Evolutionary conservation across 2,329 filamentous ascomycete species (phyloP), one percentile per base, ranked within the genome.

Genomic region (Colletotrichum falcatum): DNA sequence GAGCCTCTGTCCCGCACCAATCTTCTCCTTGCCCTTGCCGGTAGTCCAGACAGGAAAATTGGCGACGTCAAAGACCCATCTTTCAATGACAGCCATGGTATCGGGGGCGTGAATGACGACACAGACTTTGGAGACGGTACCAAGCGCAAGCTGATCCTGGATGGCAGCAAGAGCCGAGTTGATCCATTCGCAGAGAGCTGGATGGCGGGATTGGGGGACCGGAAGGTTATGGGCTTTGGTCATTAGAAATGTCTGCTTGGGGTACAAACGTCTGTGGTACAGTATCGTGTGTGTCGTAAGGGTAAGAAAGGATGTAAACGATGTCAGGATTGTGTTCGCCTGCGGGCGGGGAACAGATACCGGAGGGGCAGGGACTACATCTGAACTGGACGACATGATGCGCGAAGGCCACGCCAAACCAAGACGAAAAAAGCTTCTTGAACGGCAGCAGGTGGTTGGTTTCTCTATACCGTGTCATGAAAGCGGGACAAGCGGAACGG

Each of bases 241-340:
- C 51, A 91, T 89, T 68, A 95, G 88, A 82, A 97, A 98, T 44
- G 94, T 93, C 35, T 88, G 82, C 59, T 83, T 81, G 0, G 95
- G 94, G 80, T 98, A 98, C 77, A 97, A 89, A 70, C 82, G 81
- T 75, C 95, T 92, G 77, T 96, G 90, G 84, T 91, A 95, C 74
- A 97, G 89, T 76, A 98, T 91, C 70, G 94, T 93, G 85, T 98
- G 95, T 73, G 95, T 89, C 75, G 92, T 89, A 72, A 95, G 90
- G 71, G 91, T 93, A 66, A 97, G 88, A 82, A 97, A 97, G 77
- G 91, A 89, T 72, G 88, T 89, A 81, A 97, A 95, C 61, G 90
- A 88, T 67, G 85, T 82, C 73, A 95, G 87, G 74, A 95, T 88
- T 62, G 78, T 83, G 79, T 79, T 86, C 77, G 83, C 89, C 83